Base-by-base conservation (phyloP, 768 basidiomycete genomes). In the Lactarius tabidus region DNA sequence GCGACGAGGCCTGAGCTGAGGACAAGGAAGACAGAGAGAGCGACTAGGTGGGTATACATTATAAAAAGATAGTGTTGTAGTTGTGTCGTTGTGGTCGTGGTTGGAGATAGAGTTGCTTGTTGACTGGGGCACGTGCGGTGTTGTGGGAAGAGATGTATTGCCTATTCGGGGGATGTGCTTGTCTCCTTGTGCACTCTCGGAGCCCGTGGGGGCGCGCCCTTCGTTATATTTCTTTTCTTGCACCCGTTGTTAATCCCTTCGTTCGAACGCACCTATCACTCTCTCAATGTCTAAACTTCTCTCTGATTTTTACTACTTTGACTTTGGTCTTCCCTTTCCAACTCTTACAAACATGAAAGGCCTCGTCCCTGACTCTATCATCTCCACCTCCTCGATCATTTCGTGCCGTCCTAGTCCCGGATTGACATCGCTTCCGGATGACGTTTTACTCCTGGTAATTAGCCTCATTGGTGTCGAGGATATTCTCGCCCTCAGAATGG, bases 361-460 rank as follows among this genome's bases (percentile, higher is more conserved):
- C 20, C 9, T 54, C 33, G 18, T 58, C 33, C 38, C 38, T 31
- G 58, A 66, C 38, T n/a, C n/a, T n/a, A 23, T 45, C 26, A 28
- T 56, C 28, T 61, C 45, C 7, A 51, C 29, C 8, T n/a, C 56
- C 38, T 62, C 65, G 56, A 62, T 66, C 61, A 62, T 45, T 26
- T 54, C 60, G 0, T 33, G 39, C 57, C 57, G 60, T 56, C 58
- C 56, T 52, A 48, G 60, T 60, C 51, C 67, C 58, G 55, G 58
- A 23, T 57, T 75, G 18, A 52, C 67, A 1, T 67, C 71, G n/a
- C 73, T 77, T 20, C 74, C 76, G 23, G 74, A 77, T 67, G 76
- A 77, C 59, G 60, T 77, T n/a, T 55, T 77, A 17, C 73, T 77
- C 1, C 68, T 76, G 53, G 71, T 77, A 54, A 72, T 76, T 48